Conservation (phyloP, 75 land plant species). For the Selaginella tamariscina region DNA sequence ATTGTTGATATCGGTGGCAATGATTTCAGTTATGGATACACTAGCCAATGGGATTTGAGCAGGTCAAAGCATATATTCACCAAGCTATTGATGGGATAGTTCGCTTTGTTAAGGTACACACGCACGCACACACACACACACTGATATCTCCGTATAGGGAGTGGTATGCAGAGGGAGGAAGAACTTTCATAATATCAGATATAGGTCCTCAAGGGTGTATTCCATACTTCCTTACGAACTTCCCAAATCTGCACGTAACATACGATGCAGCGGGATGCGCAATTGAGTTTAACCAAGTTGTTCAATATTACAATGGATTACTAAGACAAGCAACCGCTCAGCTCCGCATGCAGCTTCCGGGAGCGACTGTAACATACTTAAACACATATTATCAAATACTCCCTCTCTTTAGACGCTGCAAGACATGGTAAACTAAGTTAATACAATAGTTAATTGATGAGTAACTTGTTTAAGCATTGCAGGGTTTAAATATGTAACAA, state of each 20-base stretch:
- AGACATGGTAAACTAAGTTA: constrained; percentile 28
- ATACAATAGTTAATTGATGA: not conserved
- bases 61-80: constrained; percentile 33
- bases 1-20: constrained; percentile 68
- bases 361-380: constrained; percentile 42
- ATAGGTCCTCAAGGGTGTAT: constrained; percentile 72
- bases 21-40: constrained; percentile 52
- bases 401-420: constrained; percentile 31
- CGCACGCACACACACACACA: constrained; percentile 20
- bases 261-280: constrained; percentile 55
- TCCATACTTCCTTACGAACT: constrained; percentile 39
- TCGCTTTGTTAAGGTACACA: constrained; percentile 38
- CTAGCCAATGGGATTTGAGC: constrained; percentile 34
- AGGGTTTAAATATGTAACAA: constrained; percentile 43
- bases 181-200: constrained; percentile 45
- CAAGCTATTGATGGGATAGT: constrained; percentile 44
- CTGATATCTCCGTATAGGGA: constrained; percentile 24
- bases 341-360: constrained; percentile 22
- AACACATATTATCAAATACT: constrained; percentile 43
- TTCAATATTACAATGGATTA: constrained; percentile 42
- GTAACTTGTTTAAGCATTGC: constrained; percentile 6
- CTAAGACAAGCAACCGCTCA: constrained; percentile 27
- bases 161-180: constrained; percentile 38
- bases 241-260: constrained; percentile 40
- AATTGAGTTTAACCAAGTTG: constrained; percentile 49